These are phyloP conservation scores for Russula foetens DNA, from an alignment of 768 basidiomycete genomes.

Conservation along the genomic window DNA sequence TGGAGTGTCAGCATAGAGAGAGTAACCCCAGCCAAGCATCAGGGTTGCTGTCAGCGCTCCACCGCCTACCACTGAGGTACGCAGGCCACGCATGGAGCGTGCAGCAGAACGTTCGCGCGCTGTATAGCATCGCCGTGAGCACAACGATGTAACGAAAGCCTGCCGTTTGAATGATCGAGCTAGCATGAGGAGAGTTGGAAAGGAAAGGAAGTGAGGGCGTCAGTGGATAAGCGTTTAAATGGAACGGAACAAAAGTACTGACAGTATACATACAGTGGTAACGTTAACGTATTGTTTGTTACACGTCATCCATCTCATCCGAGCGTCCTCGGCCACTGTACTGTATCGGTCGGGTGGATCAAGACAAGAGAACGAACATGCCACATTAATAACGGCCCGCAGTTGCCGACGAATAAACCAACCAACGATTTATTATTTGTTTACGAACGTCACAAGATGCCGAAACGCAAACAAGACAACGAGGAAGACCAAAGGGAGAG, in stretches of 20 bases:
- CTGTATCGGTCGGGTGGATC: too few species aligned
- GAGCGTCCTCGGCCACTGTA: too few species aligned
- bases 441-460: constrained; percentile 36
- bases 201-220: not conserved
- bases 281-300: too few species aligned
- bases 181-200: not conserved
- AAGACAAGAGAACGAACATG: too few species aligned
- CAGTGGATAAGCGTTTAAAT: not conserved
- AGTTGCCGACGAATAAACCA: too few species aligned
- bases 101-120: not conserved
- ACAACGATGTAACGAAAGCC: not conserved
- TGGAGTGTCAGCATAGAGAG: constrained; percentile 23
- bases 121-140: not conserved
- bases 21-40: constrained; percentile 8
- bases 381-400: too few species aligned
- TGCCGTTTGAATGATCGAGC: not conserved
- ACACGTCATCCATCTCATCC: too few species aligned
- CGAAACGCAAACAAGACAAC: constrained; percentile 45
- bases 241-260: not conserved
- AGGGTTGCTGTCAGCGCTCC: constrained; percentile 14
- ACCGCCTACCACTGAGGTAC: constrained; percentile 9
- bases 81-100: not conserved
- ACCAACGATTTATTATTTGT: too few species aligned
- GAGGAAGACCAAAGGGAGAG: constrained; percentile 31
- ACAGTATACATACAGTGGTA: too few species aligned